Evolutionary conservation across 1,284 basidiomycete species (phyloP), one percentile per base, ranked within the genome.

Genomic region (Mrakiaceae sp.): DNA sequence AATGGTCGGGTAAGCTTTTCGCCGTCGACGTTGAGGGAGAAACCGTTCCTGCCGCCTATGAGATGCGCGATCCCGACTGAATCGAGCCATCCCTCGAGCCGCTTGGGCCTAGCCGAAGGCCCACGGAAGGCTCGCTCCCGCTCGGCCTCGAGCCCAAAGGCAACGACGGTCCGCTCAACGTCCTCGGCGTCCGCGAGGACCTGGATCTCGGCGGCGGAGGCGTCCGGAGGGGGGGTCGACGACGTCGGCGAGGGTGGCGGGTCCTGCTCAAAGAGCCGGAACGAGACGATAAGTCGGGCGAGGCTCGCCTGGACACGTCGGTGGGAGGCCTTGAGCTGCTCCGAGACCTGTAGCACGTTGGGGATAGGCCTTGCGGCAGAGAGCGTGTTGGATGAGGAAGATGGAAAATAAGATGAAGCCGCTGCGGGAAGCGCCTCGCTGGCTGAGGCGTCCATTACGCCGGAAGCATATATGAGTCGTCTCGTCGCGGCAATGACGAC

Each of bases 111-210:
- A 47, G 40, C 46, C 5, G 48, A 27, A 39, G 47, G 8, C 27
- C 40, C n/a, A 58, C 46, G 42, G n/a, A 54, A 64, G 11, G n/a
- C 46, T 40, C 63, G 46, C 46, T 67, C 78, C 54, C 82, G 79
- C 70, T 87, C 83, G 16, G 87, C 84, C 70, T 90, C 87, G 6
- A 80, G 73, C 9, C 88, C 84, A 71, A 91, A 91, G 0, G 82
- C 80, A 51, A 82, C 75, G 5, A 92, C 82, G 0, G 87, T 87
- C 51, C 84, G 81, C 68, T 88, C 85, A 9, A 92, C 80, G 67
- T 91, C 89, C 62, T 84, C 81, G 0, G 88, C 87, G 70, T 90
- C 88, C 5, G 82, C 80, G 70, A 87, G 84, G 67, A 89, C 86
- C 11, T 48, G 86, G 82, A 67, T 81, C 82, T 2, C 84, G 48